Base-by-base conservation (phyloP, 2,329 filamentous ascomycete genomes). In the Fusarium gaditjirri region DNA sequence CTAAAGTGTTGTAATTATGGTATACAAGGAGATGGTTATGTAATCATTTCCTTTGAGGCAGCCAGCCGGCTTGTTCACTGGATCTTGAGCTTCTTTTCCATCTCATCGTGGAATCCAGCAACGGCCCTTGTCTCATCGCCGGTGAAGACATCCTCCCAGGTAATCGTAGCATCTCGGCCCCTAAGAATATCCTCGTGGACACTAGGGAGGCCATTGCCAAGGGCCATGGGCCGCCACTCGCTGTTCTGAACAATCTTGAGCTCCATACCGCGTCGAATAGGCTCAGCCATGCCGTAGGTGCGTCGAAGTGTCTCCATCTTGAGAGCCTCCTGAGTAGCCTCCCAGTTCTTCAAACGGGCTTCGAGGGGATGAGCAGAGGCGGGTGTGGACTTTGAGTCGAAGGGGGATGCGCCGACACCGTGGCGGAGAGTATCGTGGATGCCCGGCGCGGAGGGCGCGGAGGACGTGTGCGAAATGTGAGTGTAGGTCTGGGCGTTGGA, bases 121-220 rank as follows among this genome's bases (percentile, higher is more conserved):
- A 90, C 85, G 68, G 89, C 88, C 77, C 91, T 88, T 80, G 90
- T 88, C 82, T 95, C 94, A 76, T 93, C 92, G 67, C 94, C 94
- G 25, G 88, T 90, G 80, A 92, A 98, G 25, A 99, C 90, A 85
- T 98, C 96, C 87, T 99, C 96, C 96, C 96, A 99, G 13, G 87
- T 90, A 76, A 97, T 86, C 77, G 89, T 92, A 33, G 88, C 84
- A 81, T 98, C 96, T 78, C 91, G 86, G 8, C 94, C 95, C 68
- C 87, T 88, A 78, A 99, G 84, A 71, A 99, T 94, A 81, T 98
- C 95, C 85, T 94, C 93, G 84, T 98, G 95, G 56, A 98, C 87
- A 78, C 90, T 90, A 16, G 89, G 87, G 52, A 85, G 82, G 75
- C 79, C 84, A 57, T 85, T 83, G 41, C 91, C 90, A 61, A 97